Conservation (phyloP, 164 flowering plant species). For the Sextonia rubra region DNA sequence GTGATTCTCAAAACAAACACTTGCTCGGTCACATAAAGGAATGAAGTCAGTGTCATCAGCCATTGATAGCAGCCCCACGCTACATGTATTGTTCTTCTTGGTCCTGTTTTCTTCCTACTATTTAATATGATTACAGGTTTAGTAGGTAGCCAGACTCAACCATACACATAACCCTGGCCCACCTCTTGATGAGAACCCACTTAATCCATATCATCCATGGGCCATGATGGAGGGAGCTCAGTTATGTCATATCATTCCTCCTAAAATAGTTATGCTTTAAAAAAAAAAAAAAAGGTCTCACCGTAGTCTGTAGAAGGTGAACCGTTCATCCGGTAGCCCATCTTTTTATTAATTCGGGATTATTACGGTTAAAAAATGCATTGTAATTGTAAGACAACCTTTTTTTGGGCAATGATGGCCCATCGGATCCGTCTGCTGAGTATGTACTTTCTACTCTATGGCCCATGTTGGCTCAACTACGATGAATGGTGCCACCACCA, state of each 20-base stretch:
- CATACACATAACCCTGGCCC: neutral
- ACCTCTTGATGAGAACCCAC: neutral
- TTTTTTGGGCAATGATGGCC: neutral
- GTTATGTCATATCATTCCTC: neutral
- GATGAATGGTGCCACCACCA: neutral
- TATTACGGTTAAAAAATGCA: neutral
- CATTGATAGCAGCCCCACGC: neutral
- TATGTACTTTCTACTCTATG: neutral
- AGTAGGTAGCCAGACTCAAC: neutral
- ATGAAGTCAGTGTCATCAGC: neutral
- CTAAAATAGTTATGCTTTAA: too few relatives aligned
- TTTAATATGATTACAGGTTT: neutral
- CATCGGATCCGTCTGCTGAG: neutral
- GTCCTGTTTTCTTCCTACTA: neutral
- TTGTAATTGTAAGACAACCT: neutral
- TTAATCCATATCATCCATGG: neutral
- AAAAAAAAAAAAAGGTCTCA: too few relatives aligned
- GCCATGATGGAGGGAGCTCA: neutral
- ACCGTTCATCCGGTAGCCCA: too few relatives aligned
- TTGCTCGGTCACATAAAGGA: neutral
- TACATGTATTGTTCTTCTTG: too few relatives aligned
- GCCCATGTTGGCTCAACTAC: neutral
- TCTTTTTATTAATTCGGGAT: too few relatives aligned
- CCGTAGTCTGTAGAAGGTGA: too few relatives aligned
- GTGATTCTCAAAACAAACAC: neutral